phyloP scores from a whole-genome alignment of 108 stramenopile genomes.

The Discostella pseudostelligera region DNA sequence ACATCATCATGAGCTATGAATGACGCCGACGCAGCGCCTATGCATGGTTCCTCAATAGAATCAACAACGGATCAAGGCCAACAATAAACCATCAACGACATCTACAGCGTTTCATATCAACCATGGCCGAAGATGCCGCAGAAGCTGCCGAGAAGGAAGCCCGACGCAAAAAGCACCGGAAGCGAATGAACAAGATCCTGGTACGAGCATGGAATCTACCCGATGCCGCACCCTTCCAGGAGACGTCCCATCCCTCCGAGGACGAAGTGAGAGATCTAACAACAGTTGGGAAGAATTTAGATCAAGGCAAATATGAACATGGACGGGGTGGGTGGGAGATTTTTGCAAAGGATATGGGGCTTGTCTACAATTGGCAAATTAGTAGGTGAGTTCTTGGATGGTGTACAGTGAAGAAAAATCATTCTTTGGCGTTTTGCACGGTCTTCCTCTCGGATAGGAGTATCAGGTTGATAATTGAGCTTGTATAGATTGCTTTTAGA shows the following conservation, averaged over 20 bases:
- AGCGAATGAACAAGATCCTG: slow-evolving; percentile 75
- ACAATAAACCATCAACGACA: too few relatives aligned
- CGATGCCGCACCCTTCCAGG: slow-evolving; percentile 67
- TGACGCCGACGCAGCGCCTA: too few relatives aligned
- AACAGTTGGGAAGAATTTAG: slow-evolving; percentile 68
- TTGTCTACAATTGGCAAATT: slow-evolving; percentile 77
- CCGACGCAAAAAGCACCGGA: slow-evolving; percentile 63
- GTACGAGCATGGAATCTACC: slow-evolving; percentile 70
- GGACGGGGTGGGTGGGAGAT: slow-evolving; percentile 79
- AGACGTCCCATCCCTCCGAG: slow-evolving; percentile 21
- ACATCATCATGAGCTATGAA: too few relatives aligned
- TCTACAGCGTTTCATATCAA: too few relatives aligned
- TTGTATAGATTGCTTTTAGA: not conserved
- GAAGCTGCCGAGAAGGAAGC: slow-evolving; percentile 58
- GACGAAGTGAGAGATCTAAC: slow-evolving; percentile 48
- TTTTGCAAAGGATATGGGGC: slow-evolving; percentile 79
- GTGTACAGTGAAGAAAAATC: slow-evolving; percentile 1
- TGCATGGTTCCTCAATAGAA: too few relatives aligned
- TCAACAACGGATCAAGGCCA: too few relatives aligned
- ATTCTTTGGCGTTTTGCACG: slow-evolving; percentile 2
- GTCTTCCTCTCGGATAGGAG: not conserved
- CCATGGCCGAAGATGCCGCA: slow-evolving; percentile 13
- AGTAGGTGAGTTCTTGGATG: slow-evolving; percentile 53
- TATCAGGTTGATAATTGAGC: not conserved
- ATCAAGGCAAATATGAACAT: slow-evolving; percentile 59